These are phyloP conservation scores for Leishmania amazonensis DNA, from an alignment of 208 protist species.

Conservation along the genomic window DNA sequence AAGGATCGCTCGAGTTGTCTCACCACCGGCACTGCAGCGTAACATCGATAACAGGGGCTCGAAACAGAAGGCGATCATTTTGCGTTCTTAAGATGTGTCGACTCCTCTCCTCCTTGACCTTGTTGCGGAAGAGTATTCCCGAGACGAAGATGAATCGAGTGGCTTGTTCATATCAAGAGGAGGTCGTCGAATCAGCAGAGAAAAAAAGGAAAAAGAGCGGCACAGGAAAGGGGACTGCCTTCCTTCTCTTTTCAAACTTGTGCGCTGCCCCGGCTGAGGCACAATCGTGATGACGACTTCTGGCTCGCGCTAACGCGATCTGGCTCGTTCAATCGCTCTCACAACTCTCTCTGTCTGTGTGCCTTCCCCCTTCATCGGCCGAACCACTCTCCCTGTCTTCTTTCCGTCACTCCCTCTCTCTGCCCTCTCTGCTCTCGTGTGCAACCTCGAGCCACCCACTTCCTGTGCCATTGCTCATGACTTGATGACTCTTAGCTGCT, in stretches of 20 bases:
- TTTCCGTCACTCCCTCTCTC: background rate
- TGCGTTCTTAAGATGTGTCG: too few relatives aligned
- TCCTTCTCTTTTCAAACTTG: background rate
- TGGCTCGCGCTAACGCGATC: background rate
- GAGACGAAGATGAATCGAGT: background rate
- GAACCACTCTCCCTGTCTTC: slow-evolving; percentile 7
- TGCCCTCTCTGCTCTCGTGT: background rate
- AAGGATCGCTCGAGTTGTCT: background rate
- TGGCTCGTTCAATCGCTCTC: background rate
- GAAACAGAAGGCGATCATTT: background rate
- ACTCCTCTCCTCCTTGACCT: background rate
- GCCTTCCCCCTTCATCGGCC: background rate
- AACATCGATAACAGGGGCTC: background rate
- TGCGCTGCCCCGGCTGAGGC: background rate
- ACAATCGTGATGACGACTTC: background rate
- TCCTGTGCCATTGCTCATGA: background rate
- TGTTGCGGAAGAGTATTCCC: background rate
- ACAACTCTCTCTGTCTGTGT: background rate
- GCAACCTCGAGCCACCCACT: background rate
- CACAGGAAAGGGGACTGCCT: background rate
- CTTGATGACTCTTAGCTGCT: background rate
- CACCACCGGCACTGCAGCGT: background rate
- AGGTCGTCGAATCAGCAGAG: background rate
- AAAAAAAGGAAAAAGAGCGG: background rate
- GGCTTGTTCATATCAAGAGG: background rate